phyloP scores from a whole-genome alignment of 78 protist species.

The Dictyostelium discoideum region DNA sequence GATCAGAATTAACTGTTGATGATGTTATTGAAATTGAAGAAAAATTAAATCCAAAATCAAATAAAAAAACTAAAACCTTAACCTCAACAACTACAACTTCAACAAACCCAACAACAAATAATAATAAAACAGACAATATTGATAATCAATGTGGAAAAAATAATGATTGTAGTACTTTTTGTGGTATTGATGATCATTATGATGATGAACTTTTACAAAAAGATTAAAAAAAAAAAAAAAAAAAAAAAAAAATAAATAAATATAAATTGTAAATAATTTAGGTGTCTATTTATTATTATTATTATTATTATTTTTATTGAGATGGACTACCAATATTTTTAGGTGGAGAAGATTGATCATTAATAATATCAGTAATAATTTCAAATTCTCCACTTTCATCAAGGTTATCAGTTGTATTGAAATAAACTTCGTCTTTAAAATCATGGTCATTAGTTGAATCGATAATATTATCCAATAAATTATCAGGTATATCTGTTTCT shows the following conservation, averaged over 20 bases:
- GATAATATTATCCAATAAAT: background rate
- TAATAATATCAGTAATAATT: background rate
- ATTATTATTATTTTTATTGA: background rate
- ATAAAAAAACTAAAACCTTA: background rate
- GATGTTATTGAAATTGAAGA: slow-evolving; percentile 48
- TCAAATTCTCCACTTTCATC: background rate
- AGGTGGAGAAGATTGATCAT: background rate
- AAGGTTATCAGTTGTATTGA: background rate
- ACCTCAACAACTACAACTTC: background rate
- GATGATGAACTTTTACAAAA: background rate
- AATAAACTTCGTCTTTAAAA: background rate
- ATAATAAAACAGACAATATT: background rate
- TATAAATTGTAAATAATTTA: too few relatives aligned
- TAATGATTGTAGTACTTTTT: background rate
- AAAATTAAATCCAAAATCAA: background rate
- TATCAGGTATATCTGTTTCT: background rate
- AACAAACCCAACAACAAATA: background rate
- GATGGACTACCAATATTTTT: background rate
- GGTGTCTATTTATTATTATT: too few relatives aligned
- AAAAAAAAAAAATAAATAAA: background rate
- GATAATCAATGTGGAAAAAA: background rate
- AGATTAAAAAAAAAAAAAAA: background rate
- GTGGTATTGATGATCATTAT: background rate
- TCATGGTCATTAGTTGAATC: background rate
- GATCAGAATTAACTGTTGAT: slow-evolving; percentile 48